Percentiles rank a stretch among this genome's conserved stretches.
These are phyloP conservation scores for Suhomyces maxii DNA, from an alignment of 1,139 yeast species.

Conservation along the genomic window DNA sequence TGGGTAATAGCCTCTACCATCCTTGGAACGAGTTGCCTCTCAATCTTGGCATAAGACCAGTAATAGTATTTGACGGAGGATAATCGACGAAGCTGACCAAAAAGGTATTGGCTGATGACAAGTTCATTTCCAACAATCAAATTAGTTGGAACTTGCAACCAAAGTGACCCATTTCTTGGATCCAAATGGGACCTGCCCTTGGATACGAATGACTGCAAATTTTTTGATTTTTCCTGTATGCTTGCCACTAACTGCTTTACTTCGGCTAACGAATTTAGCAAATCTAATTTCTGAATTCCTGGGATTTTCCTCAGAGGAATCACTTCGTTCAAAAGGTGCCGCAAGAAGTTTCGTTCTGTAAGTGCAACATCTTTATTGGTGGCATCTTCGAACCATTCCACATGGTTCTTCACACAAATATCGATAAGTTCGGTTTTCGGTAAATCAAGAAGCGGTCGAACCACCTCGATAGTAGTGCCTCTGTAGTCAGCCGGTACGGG, in stretches of 20 bases:
- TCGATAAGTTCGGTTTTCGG: slow-evolving; percentile 45
- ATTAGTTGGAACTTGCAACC: slow-evolving; percentile 4
- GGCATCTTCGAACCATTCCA: slow-evolving; percentile 68
- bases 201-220: neutral
- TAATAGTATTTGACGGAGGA: slow-evolving; percentile 45
- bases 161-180: slow-evolving; percentile 10
- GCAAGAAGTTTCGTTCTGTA: slow-evolving; percentile 55
- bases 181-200: slow-evolving; percentile 1
- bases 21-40: slow-evolving; percentile 32
- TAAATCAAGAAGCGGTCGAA: slow-evolving; percentile 56
- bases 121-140: slow-evolving; percentile 15
- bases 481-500: slow-evolving; percentile 24
- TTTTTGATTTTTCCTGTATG: slow-evolving; percentile 1
- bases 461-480: slow-evolving; percentile 14
- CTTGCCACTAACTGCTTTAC: neutral
- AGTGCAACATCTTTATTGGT: slow-evolving; percentile 57
- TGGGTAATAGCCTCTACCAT: slow-evolving; percentile 9
- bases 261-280: slow-evolving; percentile 1
- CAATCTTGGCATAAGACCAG: slow-evolving; percentile 48
- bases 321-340: slow-evolving; percentile 32
- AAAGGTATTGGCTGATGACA: slow-evolving; percentile 37
- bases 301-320: neutral
- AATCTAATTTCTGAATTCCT: neutral
- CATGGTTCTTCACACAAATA: slow-evolving; percentile 40
- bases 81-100: slow-evolving; percentile 29